Conservation (phyloP, 257 asterid genomes). For the Solanum gandarillasii region DNA sequence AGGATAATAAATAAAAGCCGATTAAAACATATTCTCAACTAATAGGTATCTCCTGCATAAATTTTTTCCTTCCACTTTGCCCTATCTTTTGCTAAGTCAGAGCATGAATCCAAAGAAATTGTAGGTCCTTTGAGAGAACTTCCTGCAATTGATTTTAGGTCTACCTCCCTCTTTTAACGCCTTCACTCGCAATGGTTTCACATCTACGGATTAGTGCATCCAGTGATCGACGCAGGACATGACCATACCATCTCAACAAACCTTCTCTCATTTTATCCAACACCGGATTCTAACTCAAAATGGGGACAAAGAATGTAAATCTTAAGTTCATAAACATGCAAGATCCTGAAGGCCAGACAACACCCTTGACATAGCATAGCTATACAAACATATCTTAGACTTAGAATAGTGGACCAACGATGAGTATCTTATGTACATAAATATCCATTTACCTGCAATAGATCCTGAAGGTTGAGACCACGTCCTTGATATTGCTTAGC, state of each 20-base stretch:
- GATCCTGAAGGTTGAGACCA: constrained; percentile 78
- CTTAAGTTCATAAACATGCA: neutral
- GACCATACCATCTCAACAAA: neutral
- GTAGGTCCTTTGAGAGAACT: neutral
- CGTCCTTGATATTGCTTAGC: constrained; percentile 86
- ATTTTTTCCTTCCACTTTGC: neutral
- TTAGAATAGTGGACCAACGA: neutral
- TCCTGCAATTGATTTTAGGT: neutral
- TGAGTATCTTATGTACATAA: constrained; percentile 2
- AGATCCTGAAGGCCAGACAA: neutral
- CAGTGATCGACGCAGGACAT: neutral
- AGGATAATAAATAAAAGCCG: neutral
- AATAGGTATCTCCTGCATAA: neutral
- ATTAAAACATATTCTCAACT: neutral
- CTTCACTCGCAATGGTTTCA: neutral
- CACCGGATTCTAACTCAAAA: neutral
- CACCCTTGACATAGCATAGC: neutral
- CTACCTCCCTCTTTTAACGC: neutral
- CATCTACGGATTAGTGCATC: neutral
- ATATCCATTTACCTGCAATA: constrained; percentile 57
- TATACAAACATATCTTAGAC: neutral
- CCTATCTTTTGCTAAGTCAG: neutral
- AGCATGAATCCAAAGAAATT: neutral
- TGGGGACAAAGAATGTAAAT: neutral
- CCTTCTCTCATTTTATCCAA: neutral